Conservation (phyloP, 2,329 filamentous ascomycete genomes). For the Arthrobotrys sinensis region DNA sequence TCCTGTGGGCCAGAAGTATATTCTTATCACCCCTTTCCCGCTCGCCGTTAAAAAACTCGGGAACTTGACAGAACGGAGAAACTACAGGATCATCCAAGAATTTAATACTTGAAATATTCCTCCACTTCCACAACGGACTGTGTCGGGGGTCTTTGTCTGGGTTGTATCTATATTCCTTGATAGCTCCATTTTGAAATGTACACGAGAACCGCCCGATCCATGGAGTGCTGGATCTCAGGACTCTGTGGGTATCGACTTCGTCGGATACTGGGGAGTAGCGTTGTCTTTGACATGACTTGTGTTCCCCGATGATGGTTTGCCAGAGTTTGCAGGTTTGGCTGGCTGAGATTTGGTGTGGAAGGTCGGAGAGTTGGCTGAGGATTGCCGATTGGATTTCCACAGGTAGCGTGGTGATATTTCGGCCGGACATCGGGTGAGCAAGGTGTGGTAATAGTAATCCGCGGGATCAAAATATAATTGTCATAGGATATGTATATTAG, state of each 20-base stretch:
- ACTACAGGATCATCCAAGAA: constrained; percentile 21
- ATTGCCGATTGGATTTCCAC: constrained; percentile 28
- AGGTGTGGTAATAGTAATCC: too few species aligned
- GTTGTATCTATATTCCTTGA: constrained; percentile 3
- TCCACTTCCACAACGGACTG: background rate
- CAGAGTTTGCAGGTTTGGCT: constrained; percentile 15
- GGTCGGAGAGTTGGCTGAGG: constrained; percentile 17
- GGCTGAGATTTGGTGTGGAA: constrained; percentile 10
- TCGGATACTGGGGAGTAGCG: background rate
- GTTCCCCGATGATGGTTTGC: constrained; percentile 3
- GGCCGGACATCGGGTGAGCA: background rate
- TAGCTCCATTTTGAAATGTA: background rate
- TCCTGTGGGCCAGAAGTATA: background rate
- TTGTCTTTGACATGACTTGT: constrained; percentile 4
- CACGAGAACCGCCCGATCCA: background rate
- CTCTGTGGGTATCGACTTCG: too few species aligned
- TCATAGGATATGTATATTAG: too few species aligned
- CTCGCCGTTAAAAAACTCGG: background rate
- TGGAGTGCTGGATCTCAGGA: too few species aligned
- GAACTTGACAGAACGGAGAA: constrained; percentile 1
- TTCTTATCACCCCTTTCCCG: background rate
- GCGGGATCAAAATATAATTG: too few species aligned
- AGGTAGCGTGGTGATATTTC: constrained; percentile 5
- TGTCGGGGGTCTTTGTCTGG: too few species aligned
- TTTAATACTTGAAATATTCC: background rate